Base-by-base conservation (phyloP, 768 basidiomycete genomes). In the Mycena galericulata region DNA sequence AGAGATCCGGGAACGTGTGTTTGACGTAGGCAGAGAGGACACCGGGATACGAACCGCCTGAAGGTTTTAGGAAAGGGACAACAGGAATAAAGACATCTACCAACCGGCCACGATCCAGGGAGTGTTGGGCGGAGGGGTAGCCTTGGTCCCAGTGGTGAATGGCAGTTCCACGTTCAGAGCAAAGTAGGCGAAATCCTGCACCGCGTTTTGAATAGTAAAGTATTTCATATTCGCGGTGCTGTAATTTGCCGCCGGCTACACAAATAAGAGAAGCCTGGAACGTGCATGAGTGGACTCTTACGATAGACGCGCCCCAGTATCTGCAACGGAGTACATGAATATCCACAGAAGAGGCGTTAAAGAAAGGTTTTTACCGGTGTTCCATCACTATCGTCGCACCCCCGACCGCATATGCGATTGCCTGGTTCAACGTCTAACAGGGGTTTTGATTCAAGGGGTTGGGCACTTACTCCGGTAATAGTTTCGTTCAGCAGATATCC, bases 151-250 rank as follows among this genome's bases (percentile, higher is more conserved):
- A 26, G 80, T 82, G 0, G 84, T 82, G 79, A 84, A 83, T 0
- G 87, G 83, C 18, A 88, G 78, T 43, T 80, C 65, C n/a, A 81
- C 87, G 45, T 80, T 87, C 63, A 82, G 74, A 17, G 86, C 80
- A 66, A 88, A 88, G 73, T 84, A 83, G 15, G 77, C 85, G 18
- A 87, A 77, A 72, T 88, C 87, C 50, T 86, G 80, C 45, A 87
- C 83, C 30, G 86, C 82, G 75, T 88, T 87, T 65, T 85, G 82
- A 46, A 88, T 81, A 1, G 85, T 88, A 69, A 83, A 81, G 29
- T 80, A 62, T 62, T 76, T 74, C 36, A 88, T 76, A 64, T 81
- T 65, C 41, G 68, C 68, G 9, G 68, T 69, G 17, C 68, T 69
- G 46, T 69, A 69, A 30, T 69, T 61, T 17, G 68, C 68, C 20